Evolutionary conservation across 2,329 filamentous ascomycete genomes (phyloP).

Genomic region (Lecanoromycetidae sp.): DNA sequence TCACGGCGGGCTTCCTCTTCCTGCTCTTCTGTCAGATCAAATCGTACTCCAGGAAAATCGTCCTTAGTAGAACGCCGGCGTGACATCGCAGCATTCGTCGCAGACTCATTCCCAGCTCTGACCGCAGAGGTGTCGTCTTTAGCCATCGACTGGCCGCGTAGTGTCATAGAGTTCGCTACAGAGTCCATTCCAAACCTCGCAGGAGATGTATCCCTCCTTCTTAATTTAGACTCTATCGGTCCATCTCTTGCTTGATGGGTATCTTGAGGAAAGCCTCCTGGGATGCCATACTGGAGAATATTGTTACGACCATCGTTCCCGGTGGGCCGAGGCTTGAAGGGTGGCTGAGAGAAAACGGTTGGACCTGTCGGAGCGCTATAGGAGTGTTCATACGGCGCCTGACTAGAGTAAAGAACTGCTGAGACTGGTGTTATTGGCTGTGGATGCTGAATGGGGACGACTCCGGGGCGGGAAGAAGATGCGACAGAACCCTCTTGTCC

Average conservation of each 20-base stretch:
- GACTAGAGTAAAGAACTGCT: conserved; percentile 49
- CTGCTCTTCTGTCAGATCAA: conserved; percentile 47
- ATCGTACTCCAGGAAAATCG: conserved; percentile 42
- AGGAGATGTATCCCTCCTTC: conserved; percentile 38
- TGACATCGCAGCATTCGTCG: too few relatives aligned
- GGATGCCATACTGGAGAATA: neutral
- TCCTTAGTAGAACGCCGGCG: too few relatives aligned
- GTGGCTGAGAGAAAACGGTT: conserved; percentile 27
- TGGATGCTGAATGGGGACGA: conserved; percentile 70
- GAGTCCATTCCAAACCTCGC: conserved; percentile 27
- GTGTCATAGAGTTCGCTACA: conserved; percentile 18
- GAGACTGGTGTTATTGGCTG: conserved; percentile 65
- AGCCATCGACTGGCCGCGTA: conserved; percentile 26
- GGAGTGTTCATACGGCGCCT: conserved; percentile 29
- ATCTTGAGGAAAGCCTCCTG: conserved; percentile 8
- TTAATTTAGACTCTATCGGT: conserved; percentile 20
- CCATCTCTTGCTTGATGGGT: conserved; percentile 2
- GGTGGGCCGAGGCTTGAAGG: neutral
- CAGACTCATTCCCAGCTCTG: too few relatives aligned
- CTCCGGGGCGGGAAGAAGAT: conserved; percentile 40
- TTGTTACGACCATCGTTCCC: neutral
- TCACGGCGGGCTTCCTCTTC: conserved; percentile 34
- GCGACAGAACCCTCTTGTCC: conserved; percentile 38
- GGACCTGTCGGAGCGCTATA: conserved; percentile 32
- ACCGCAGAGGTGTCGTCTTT: conserved; percentile 25